Conservation (phyloP, 495 filamentous ascomycete species). For the Polyplosphaeria fusca region DNA sequence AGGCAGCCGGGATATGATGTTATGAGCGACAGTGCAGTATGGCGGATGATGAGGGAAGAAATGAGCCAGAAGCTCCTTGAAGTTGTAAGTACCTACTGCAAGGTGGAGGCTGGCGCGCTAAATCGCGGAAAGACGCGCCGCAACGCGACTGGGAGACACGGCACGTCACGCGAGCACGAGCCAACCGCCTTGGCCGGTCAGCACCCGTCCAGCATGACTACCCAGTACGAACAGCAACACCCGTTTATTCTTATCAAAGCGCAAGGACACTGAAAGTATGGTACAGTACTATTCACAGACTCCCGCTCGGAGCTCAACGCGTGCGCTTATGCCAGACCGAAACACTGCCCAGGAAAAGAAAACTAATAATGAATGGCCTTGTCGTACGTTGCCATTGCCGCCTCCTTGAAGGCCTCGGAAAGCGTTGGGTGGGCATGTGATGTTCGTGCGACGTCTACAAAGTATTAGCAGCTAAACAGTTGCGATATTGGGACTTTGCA, state of each 20-base stretch:
- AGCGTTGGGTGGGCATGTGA: conserved; percentile 97
- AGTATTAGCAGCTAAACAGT: background rate
- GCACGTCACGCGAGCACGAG: conserved; percentile 19
- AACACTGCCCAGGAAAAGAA: conserved; percentile 6
- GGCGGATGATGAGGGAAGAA: too few relatives aligned
- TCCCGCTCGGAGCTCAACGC: conserved; percentile 24
- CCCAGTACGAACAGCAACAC: background rate
- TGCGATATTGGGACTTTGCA: background rate
- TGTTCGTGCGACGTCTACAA: conserved; percentile 71
- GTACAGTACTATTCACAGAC: conserved; percentile 37
- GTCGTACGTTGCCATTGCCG: conserved; percentile 94
- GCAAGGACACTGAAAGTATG: conserved; percentile 19
- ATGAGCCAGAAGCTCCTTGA: too few relatives aligned
- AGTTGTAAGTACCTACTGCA: too few relatives aligned
- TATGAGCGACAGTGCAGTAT: too few relatives aligned
- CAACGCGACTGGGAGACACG: conserved; percentile 4
- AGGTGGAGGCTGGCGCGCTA: conserved; percentile 18
- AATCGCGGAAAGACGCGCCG: conserved; percentile 20
- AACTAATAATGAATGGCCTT: conserved; percentile 94
- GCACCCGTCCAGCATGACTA: background rate
- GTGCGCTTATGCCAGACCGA: conserved; percentile 24
- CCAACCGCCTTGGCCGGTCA: conserved; percentile 6
- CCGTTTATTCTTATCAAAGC: conserved; percentile 18
- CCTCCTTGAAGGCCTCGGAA: conserved; percentile 98
- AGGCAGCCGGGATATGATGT: too few relatives aligned